These are phyloP conservation scores for Clonostachys rosea DNA, from an alignment of 2,329 filamentous ascomycete genomes.

Conservation along the genomic window DNA sequence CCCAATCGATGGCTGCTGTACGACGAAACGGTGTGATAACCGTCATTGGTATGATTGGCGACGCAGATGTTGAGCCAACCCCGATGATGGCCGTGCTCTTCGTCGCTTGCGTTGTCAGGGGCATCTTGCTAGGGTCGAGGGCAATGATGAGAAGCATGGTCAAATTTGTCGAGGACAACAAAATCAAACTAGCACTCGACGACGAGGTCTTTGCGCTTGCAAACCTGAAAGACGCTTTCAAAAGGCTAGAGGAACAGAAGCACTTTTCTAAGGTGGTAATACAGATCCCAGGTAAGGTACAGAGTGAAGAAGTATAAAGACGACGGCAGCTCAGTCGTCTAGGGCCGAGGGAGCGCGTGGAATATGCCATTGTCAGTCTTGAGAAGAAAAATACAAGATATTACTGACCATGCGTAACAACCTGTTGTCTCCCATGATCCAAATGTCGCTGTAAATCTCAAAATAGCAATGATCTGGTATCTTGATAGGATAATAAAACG, in stretches of 20 bases:
- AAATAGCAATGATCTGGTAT: no score
- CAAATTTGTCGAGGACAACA: constrained; percentile 20
- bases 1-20: constrained; percentile 48
- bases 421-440: no score
- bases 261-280: constrained; percentile 30
- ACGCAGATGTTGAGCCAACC: constrained; percentile 15
- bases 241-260: constrained; percentile 19
- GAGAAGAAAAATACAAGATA: not conserved
- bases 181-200: constrained; percentile 20
- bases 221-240: constrained; percentile 23
- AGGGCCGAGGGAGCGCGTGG: not conserved
- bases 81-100: constrained; percentile 15
- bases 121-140: constrained; percentile 16
- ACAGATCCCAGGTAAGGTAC: constrained; percentile 7
- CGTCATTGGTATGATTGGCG: constrained; percentile 20
- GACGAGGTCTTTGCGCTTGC: constrained; percentile 19
- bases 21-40: constrained; percentile 23
- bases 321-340: no score
- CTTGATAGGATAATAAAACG: no score
- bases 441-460: no score
- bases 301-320: not conserved
- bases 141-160: constrained; percentile 19
- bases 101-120: constrained; percentile 18
- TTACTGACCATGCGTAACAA: no score
- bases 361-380: not conserved